A percentile compares a stretch with the other conserved stretches of the same genome.
These are phyloP conservation scores for Lolium multiflorum DNA, from an alignment of 176 grass and related monocot species.

Conservation along the genomic window DNA sequence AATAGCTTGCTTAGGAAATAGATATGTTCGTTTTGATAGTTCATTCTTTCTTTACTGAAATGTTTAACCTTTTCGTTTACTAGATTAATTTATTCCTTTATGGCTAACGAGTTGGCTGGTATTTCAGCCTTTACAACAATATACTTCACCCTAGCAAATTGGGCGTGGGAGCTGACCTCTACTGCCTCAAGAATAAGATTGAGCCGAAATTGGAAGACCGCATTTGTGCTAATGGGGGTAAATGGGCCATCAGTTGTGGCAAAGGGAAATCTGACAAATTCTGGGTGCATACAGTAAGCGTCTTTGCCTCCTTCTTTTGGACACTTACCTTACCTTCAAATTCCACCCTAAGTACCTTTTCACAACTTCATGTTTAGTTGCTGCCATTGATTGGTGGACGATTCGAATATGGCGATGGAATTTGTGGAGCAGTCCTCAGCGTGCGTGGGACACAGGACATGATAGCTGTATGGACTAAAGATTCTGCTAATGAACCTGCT, in stretches of 20 bases:
- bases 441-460: constrained; percentile 17
- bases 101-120: constrained; percentile 18
- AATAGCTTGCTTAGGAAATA: no score
- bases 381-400: constrained; percentile 87
- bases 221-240: constrained; percentile 81
- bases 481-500: no score
- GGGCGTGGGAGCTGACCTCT: constrained; percentile 63
- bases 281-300: constrained; percentile 86
- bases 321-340: neutral
- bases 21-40: no score
- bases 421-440: constrained; percentile 84
- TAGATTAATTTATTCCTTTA: neutral
- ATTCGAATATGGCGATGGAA: constrained; percentile 90
- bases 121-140: constrained; percentile 86
- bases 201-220: constrained; percentile 92
- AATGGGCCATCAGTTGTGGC: constrained; percentile 81
- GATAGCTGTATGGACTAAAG: no score
- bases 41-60: no score
- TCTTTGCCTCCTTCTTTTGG: constrained; percentile 1
- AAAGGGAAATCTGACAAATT: constrained; percentile 76
- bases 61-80: no score
- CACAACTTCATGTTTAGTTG: constrained; percentile 50
- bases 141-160: constrained; percentile 84
- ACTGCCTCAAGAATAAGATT: constrained; percentile 90
- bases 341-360: neutral